phyloP scores from a whole-genome alignment of 768 basidiomycete genomes.

The Panaeolus papilionaceus region DNA sequence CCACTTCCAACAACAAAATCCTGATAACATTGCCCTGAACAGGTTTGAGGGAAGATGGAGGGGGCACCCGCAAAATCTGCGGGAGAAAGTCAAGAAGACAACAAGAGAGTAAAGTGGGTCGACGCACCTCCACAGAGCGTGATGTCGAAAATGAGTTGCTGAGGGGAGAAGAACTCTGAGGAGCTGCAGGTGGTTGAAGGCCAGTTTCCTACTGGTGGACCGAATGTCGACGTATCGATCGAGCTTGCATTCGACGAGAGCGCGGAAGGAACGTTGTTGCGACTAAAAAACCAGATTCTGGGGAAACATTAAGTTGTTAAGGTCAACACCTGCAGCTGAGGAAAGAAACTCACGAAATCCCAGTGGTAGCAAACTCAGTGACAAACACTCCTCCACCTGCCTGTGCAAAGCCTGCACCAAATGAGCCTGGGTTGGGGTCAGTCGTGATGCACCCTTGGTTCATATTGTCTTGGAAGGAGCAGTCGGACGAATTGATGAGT shows the following conservation, averaged over 20 bases:
- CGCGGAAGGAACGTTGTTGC: constrained; percentile 52
- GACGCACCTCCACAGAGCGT: constrained; percentile 66
- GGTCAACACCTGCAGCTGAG: constrained; percentile 9
- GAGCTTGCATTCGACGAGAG: constrained; percentile 56
- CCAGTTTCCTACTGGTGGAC: constrained; percentile 76
- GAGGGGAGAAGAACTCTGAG: constrained; percentile 60
- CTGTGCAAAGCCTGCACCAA: constrained; percentile 69
- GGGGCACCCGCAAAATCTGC: constrained; percentile 58
- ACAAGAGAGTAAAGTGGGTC: neutral
- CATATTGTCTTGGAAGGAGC: constrained; percentile 54
- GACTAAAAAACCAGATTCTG: constrained; percentile 71
- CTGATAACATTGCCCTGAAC: constrained; percentile 70
- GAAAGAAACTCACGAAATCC: constrained; percentile 59
- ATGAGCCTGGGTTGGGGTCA: constrained; percentile 60
- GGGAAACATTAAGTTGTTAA: neutral
- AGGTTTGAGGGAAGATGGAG: constrained; percentile 62
- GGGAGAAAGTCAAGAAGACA: neutral
- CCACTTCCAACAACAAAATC: constrained; percentile 72
- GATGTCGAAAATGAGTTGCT: constrained; percentile 76
- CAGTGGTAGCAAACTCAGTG: constrained; percentile 70
- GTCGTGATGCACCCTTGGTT: constrained; percentile 73
- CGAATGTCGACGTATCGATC: constrained; percentile 61
- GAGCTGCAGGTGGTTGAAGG: constrained; percentile 61
- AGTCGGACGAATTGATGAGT: constrained; percentile 62
- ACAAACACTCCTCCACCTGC: constrained; percentile 78